Base-by-base conservation (phyloP, 2,329 filamentous ascomycete genomes). In the Orbilia oligospora region DNA sequence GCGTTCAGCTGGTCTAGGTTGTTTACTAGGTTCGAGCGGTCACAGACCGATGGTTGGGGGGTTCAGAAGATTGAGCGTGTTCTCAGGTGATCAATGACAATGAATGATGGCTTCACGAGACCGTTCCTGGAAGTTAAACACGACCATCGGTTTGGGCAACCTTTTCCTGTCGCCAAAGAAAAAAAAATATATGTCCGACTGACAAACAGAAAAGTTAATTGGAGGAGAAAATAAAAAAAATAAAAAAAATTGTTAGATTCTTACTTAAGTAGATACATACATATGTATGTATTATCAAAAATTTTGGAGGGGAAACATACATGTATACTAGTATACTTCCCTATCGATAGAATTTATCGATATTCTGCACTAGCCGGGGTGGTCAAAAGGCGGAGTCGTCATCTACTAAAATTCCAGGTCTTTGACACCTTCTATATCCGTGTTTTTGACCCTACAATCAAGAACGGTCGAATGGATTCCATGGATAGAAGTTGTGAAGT, bases 71-170 rank as follows among this genome's bases (percentile, higher is more conserved):
- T 71, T 71, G 72, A 71, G 65, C 73, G 73, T 66, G 73, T 58
- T 61, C 73, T 78, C 73, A 78, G 73, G 73, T 78, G 73, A 78
- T 71, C 73, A 38, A 56, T 78, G 38, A 51, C 68, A 68, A 55
- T 78, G 56, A 44, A 61, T 61, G 73, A 78, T 72, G 55, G 73
- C 73, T 78, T 72, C 73, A 78, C 73, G 73, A 72, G 73, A 72
- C 73, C 73, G 73, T 78, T 78, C 67, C 73, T 72, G 73, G 73
- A 78, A 78, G 73, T 72, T 69, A 56, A 72, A 78, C 48, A 71
- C 73, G 67, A 55, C 61, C 67, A 72, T 72, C 63, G 68, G 51
- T 63, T 71, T 69, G 61, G 51, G 56, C 58, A 71, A 30, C 72
- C 56, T 65, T 69, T 69, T 76, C 41, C 53, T 68, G 61, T 72